Conservation (phyloP, 2,329 filamentous ascomycete genomes). For the Bertia moriformis region DNA sequence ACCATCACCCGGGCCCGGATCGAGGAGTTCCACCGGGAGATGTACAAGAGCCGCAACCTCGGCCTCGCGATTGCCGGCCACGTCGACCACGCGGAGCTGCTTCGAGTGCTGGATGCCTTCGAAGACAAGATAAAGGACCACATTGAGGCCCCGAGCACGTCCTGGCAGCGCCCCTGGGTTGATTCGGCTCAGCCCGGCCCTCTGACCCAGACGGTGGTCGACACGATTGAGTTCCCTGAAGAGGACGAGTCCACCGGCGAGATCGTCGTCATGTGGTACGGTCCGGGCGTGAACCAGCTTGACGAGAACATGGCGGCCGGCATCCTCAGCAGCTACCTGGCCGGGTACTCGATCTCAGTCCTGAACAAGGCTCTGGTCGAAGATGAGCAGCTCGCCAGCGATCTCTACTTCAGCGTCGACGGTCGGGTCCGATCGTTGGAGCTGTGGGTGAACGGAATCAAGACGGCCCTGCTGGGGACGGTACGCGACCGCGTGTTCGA, state of each 20-base stretch:
- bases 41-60: constrained; percentile 96
- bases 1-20: constrained; percentile 79
- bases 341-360: constrained; percentile 81
- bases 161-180: constrained; percentile 80
- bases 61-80: constrained; percentile 86
- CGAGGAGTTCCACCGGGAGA: constrained; percentile 78
- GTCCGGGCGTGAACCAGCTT: constrained; percentile 63
- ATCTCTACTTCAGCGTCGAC: constrained; percentile 67
- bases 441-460: constrained; percentile 76
- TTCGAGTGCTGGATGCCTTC: constrained; percentile 72
- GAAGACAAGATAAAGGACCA: constrained; percentile 74
- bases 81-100: constrained; percentile 65
- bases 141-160: constrained; percentile 59
- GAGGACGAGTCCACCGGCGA: constrained; percentile 91
- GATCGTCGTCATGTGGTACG: constrained; percentile 72
- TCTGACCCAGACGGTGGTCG: constrained; percentile 57
- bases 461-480: constrained; percentile 67
- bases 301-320: constrained; percentile 59
- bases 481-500: constrained; percentile 79
- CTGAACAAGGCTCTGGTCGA: constrained; percentile 87
- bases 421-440: constrained; percentile 68
- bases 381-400: constrained; percentile 79
- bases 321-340: constrained; percentile 71
- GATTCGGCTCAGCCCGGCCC: constrained; percentile 68
- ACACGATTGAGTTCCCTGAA: constrained; percentile 82